These are phyloP conservation scores for Arctium minus DNA, from an alignment of 129 eudicot genomes.

Conservation along the genomic window DNA sequence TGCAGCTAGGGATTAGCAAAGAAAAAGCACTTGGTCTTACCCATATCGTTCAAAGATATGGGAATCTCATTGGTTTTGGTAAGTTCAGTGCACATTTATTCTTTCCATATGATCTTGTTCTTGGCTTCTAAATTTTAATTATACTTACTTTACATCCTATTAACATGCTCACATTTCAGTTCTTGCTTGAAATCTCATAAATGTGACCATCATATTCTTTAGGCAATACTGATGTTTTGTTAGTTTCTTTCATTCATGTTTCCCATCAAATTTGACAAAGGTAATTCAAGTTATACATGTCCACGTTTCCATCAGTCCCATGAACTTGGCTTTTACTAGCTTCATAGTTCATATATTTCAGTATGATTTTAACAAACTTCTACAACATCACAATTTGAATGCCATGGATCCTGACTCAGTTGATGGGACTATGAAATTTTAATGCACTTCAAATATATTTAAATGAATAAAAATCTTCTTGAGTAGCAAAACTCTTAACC, in stretches of 20 bases:
- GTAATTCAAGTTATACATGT: background rate
- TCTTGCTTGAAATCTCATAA: background rate
- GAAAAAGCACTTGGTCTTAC: constrained; percentile 62
- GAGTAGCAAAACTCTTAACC: background rate
- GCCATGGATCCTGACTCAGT: background rate
- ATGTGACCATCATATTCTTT: background rate
- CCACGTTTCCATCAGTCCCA: background rate
- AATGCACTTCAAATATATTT: background rate
- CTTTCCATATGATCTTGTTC: background rate
- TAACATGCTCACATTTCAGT: background rate
- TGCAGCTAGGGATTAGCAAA: constrained; percentile 79
- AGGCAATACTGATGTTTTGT: background rate
- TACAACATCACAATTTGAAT: background rate
- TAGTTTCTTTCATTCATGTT: background rate
- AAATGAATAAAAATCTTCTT: background rate
- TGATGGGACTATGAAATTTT: background rate
- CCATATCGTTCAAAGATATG: constrained; percentile 57
- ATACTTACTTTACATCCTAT: background rate
- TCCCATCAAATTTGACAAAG: background rate
- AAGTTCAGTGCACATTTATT: constrained; percentile 21
- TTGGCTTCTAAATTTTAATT: background rate
- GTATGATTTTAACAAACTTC: background rate
- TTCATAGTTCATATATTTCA: background rate
- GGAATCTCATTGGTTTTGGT: constrained; percentile 90
- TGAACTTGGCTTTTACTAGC: background rate